Conservation (phyloP, 768 basidiomycete genomes). For the Boletus rex-veris region DNA sequence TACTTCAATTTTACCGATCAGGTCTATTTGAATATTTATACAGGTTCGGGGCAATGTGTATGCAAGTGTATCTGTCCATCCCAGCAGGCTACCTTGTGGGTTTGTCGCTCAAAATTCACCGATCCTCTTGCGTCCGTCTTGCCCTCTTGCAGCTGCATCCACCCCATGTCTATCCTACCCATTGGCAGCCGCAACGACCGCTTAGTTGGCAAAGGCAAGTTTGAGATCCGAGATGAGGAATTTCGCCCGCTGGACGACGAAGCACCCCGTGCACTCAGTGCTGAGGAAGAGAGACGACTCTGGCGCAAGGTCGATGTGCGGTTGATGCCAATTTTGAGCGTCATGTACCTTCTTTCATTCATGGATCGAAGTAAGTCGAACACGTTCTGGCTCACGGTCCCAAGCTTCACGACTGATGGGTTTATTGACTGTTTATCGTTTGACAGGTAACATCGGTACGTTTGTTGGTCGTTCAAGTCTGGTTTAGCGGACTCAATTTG, state of each 20-base stretch:
- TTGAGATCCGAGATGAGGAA: neutral
- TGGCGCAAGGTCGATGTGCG: slow-evolving; percentile 58
- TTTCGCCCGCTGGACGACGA: neutral
- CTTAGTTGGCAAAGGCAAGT: neutral
- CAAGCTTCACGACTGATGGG: neutral
- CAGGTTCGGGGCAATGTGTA: too few species aligned
- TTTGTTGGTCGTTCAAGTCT: neutral
- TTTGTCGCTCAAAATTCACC: too few species aligned
- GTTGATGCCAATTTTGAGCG: slow-evolving; percentile 53
- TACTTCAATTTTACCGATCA: too few species aligned
- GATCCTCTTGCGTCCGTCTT: too few species aligned
- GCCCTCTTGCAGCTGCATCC: too few species aligned
- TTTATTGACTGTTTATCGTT: neutral
- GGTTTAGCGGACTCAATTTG: neutral
- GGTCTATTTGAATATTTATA: too few species aligned
- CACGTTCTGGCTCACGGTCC: neutral
- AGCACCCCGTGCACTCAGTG: slow-evolving; percentile 4
- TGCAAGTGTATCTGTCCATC: too few species aligned
- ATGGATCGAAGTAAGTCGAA: slow-evolving; percentile 52
- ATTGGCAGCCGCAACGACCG: neutral
- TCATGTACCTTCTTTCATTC: slow-evolving; percentile 63
- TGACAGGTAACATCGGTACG: slow-evolving; percentile 55
- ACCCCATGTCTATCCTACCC: too few species aligned
- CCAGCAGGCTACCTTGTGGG: too few species aligned
- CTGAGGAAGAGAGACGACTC: slow-evolving; percentile 48